A percentile compares a stretch with the other conserved stretches of the same genome.
Evolutionary conservation across 306 rosid genomes (phyloP).

Genomic region (Cercis canadensis): DNA sequence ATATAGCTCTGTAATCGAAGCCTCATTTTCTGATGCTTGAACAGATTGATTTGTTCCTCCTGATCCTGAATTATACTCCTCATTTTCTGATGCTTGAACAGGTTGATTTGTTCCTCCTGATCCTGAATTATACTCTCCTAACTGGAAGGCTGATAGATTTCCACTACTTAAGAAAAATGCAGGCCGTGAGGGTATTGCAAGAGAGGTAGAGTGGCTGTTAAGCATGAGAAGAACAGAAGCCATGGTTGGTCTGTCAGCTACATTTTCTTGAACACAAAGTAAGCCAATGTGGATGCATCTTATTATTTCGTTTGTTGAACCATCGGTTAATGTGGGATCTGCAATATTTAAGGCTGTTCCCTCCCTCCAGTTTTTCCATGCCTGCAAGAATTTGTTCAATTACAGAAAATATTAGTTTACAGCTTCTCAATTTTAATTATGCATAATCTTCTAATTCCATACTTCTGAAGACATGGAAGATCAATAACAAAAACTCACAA

Average conservation of each 20-base stretch:
- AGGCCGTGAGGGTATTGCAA: constrained; percentile 36
- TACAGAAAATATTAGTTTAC: background rate
- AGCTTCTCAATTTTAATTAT: too few relatives aligned
- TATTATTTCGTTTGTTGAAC: constrained; percentile 29
- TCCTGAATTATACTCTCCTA: too few relatives aligned
- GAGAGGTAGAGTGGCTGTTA: constrained; percentile 15
- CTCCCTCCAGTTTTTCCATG: constrained; percentile 51
- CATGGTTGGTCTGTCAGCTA: constrained; percentile 34
- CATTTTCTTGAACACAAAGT: constrained; percentile 47
- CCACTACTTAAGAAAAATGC: constrained; percentile 21
- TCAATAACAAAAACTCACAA: too few relatives aligned
- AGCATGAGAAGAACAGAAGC: constrained; percentile 40
- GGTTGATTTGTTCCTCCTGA: too few relatives aligned
- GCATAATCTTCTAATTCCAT: too few relatives aligned
- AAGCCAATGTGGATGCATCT: constrained; percentile 41
- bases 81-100: too few relatives aligned
- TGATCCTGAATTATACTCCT: too few relatives aligned
- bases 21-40: constrained; percentile 6
- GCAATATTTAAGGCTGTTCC: constrained; percentile 31
- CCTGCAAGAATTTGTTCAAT: constrained; percentile 40
- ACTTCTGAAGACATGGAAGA: too few relatives aligned
- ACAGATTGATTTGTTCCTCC: too few relatives aligned
- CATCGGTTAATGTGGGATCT: constrained; percentile 34
- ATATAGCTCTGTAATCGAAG: constrained; percentile 26
- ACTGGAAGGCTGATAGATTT: background rate